Base-by-base conservation (phyloP, 345 rosid genomes). In the Anacardium occidentale region DNA sequence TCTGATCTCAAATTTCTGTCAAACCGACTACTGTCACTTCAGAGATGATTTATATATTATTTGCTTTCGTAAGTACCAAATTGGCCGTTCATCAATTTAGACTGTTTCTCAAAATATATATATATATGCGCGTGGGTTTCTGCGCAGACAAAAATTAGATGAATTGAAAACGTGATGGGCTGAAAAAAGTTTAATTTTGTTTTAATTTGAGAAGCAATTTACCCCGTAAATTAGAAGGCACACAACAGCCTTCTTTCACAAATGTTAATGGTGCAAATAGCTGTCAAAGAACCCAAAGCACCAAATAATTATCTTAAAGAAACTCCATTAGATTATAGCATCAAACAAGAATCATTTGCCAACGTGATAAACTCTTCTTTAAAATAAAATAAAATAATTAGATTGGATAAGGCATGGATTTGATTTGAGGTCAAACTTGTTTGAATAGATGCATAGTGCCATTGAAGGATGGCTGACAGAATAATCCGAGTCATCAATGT, bases 211-310 rank as follows among this genome's bases (percentile, higher is more conserved):
- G 25, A 40, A n/a, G 20, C 54, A 64, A 3, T 2, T 14, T 13
- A 54, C 54, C 52, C 14, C 56, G 4, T 24, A 17, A 69, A 56
- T 24, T 37, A 1, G n/a, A n/a, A n/a, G 40, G 48, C 26, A 12
- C 62, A 42, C 5, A 17, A 10, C 10, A 22, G 57, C 4, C 5
- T 25, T 7, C 0, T n/a, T 9, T 40, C 14, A 57, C 64, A 58
- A 44, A 17, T 58, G 24, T 58, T 45, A 45, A 70, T 44, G 22
- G 56, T 6, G 0, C 10, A 65, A 40, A 5, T 15, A 45, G 55
- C 65, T 58, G 73, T 70, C 45, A 44, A 69, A 17, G 73, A 44
- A 69, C 73, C 73, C 24, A 69, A 57, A 69, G 73, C 25, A 3
- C 29, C 7, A 5, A 5, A 58, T 5, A 65, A 47, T 24, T 34